Evolutionary conservation across 2,329 filamentous ascomycete genomes (phyloP).

Genomic region (Claviceps monticola): DNA sequence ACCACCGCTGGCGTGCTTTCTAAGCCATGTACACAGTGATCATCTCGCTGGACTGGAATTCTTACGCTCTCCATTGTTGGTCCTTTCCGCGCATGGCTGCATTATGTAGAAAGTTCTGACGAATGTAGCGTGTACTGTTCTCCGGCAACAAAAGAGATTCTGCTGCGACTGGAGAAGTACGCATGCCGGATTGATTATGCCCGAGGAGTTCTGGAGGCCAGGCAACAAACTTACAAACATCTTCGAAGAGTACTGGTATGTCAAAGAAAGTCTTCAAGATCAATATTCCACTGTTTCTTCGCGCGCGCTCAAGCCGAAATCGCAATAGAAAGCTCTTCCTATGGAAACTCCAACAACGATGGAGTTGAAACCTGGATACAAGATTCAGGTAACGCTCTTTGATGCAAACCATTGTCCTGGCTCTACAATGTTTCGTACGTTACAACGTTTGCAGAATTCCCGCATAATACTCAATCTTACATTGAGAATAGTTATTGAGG

Average conservation of each 20-base stretch:
- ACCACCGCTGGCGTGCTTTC: constrained; percentile 67
- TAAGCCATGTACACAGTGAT: constrained; percentile 88
- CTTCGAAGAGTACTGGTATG: constrained; percentile 52
- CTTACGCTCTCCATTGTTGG: constrained; percentile 58
- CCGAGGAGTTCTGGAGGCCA: constrained; percentile 61
- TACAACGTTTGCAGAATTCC: neutral
- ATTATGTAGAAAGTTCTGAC: neutral
- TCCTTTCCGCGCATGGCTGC: neutral
- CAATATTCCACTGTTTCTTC: neutral
- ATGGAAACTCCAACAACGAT: constrained; percentile 66
- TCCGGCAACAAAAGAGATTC: constrained; percentile 63
- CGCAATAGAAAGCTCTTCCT: constrained; percentile 56
- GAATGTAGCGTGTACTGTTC: constrained; percentile 65
- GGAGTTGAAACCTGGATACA: constrained; percentile 53
- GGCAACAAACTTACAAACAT: constrained; percentile 63
- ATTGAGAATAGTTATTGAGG: constrained; percentile 54
- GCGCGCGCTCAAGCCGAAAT: neutral
- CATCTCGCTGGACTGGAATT: constrained; percentile 71
- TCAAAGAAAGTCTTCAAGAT: neutral
- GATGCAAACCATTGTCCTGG: constrained; percentile 89
- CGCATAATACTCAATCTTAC: neutral
- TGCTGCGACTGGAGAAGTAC: constrained; percentile 67
- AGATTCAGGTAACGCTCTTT: constrained; percentile 70
- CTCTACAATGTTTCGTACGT: constrained; percentile 70
- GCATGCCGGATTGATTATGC: constrained; percentile 71